Evolutionary conservation across 495 filamentous ascomycete species (phyloP).

Genomic region (Gamarada debralockiae): DNA sequence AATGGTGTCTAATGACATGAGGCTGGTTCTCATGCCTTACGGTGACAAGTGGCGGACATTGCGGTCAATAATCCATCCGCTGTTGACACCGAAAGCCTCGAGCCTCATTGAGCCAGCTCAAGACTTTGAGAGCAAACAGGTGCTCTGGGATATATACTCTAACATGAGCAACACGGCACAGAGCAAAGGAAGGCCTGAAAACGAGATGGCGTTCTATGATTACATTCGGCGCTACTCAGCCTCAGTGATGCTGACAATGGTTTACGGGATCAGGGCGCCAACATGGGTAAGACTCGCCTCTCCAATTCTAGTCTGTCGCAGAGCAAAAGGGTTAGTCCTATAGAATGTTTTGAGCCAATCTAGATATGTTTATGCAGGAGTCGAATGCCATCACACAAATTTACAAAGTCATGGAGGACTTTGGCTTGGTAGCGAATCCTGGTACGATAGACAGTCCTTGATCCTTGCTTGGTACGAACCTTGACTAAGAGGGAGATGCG

Average conservation of each 20-base stretch:
- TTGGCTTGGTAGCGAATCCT: too few relatives aligned
- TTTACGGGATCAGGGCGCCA: constrained; percentile 30
- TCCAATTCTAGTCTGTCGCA: neutral
- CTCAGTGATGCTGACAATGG: constrained; percentile 31
- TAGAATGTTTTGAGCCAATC: too few relatives aligned
- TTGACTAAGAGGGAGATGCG: too few relatives aligned
- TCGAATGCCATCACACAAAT: too few relatives aligned
- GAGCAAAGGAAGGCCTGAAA: too few relatives aligned
- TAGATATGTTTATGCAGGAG: too few relatives aligned
- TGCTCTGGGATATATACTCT: constrained; percentile 35
- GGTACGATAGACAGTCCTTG: too few relatives aligned
- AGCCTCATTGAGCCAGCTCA: constrained; percentile 35
- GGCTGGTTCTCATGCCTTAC: constrained; percentile 42
- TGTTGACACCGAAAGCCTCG: constrained; percentile 23
- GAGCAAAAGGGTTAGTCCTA: too few relatives aligned
- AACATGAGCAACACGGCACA: constrained; percentile 20
- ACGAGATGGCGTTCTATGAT: too few relatives aligned
- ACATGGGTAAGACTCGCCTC: constrained; percentile 13
- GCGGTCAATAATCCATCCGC: constrained; percentile 31
- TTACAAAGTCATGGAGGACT: too few relatives aligned
- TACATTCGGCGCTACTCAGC: constrained; percentile 31
- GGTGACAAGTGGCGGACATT: constrained; percentile 37
- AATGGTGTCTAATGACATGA: neutral
- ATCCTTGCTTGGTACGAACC: too few relatives aligned
- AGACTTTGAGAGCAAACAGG: constrained; percentile 41